Evolutionary conservation across 208 protist species (phyloP).

Genomic region (Tritrichomonas musculus): DNA sequence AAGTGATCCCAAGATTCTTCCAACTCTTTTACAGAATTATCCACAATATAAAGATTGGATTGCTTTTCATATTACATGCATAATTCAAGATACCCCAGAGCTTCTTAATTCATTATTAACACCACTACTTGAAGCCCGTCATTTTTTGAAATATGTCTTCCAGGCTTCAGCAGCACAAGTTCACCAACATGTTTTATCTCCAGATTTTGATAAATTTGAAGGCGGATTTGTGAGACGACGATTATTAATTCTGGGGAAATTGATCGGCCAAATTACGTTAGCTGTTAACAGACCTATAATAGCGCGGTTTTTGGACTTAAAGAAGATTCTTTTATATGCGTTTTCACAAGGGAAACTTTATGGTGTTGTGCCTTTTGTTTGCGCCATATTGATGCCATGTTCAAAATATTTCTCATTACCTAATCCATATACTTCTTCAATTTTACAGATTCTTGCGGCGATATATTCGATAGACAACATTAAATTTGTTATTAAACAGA

Average conservation of each 20-base stretch:
- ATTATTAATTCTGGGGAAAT: not conserved
- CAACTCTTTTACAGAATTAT: not conserved
- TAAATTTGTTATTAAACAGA: not conserved
- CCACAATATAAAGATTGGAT: not conserved
- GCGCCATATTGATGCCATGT: not conserved
- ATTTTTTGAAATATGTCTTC: not conserved
- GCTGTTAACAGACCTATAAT: not conserved
- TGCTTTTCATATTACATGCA: not conserved
- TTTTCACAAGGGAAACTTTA: conserved; percentile 13
- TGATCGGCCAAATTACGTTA: not conserved
- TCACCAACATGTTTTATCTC: not conserved
- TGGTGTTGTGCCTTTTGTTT: not conserved
- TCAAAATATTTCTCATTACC: not conserved
- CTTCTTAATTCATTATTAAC: not conserved
- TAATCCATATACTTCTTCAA: conserved; percentile 31
- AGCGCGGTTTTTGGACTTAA: not conserved
- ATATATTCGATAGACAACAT: not conserved
- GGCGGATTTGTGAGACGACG: not conserved
- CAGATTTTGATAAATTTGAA: not conserved
- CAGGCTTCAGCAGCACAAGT: not conserved
- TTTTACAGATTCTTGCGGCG: not conserved
- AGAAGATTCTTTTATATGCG: not conserved
- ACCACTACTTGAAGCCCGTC: not conserved
- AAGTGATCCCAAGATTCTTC: not conserved
- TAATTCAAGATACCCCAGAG: not conserved